Conservation (phyloP, 306 rosid species). For the Comarum palustre region DNA sequence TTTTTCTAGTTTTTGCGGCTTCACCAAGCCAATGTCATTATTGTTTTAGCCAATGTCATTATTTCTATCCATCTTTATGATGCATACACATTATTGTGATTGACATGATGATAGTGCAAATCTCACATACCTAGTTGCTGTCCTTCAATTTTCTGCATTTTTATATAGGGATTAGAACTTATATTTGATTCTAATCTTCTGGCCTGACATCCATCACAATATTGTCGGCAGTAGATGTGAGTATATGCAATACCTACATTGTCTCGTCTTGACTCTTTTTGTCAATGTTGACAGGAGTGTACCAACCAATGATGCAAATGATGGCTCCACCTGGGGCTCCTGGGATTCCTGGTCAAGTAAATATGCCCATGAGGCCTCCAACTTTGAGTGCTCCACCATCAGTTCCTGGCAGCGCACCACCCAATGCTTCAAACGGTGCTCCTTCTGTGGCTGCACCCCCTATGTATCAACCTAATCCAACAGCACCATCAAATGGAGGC, state of each 20-base stretch:
- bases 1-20: neutral
- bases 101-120: neutral
- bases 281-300: slow-evolving; percentile 25
- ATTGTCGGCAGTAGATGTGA: neutral
- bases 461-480: slow-evolving; percentile 43
- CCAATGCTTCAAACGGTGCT: slow-evolving; percentile 36
- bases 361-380: slow-evolving; percentile 40
- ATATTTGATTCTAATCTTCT: neutral
- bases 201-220: neutral
- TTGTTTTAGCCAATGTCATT: neutral
- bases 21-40: neutral
- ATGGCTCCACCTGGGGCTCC: slow-evolving; percentile 52
- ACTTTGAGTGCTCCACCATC: slow-evolving; percentile 29
- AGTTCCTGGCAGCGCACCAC: slow-evolving; percentile 36
- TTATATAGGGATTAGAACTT: neutral
- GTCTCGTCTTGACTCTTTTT: neutral
- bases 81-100: neutral
- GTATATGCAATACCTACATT: neutral
- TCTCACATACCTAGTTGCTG: neutral
- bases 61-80: neutral
- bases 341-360: slow-evolving; percentile 38
- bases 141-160: neutral
- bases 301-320: slow-evolving; percentile 41
- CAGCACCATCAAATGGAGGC: slow-evolving; percentile 39
- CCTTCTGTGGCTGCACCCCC: slow-evolving; percentile 23